These are phyloP conservation scores for Pistacia atlantica DNA, from an alignment of 345 rosid species.

Conservation along the genomic window DNA sequence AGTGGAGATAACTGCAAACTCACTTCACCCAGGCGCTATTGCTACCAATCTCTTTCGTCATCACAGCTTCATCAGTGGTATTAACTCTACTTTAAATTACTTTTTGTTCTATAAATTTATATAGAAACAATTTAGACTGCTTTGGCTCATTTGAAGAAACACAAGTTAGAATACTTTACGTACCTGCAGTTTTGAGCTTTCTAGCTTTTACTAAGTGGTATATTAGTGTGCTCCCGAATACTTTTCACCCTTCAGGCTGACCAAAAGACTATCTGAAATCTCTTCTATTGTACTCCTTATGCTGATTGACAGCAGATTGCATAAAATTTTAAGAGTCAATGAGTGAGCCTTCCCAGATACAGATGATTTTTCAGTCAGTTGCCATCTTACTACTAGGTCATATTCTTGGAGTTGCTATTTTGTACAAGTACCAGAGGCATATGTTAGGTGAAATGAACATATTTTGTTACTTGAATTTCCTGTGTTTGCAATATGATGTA, in stretches of 20 bases:
- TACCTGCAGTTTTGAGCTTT: neutral
- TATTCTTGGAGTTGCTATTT: neutral
- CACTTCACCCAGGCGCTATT: constrained; percentile 75
- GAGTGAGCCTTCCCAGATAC: no score
- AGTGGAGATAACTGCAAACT: constrained; percentile 60
- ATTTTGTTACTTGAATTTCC: no score
- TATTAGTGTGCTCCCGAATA: neutral
- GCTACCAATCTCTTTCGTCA: constrained; percentile 64
- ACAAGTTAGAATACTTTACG: neutral
- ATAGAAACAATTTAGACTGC: neutral
- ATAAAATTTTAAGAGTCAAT: neutral
- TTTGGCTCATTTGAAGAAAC: neutral
- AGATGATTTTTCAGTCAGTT: no score
- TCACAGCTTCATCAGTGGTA: neutral
- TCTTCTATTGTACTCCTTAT: neutral
- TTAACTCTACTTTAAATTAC: neutral
- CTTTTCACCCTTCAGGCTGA: neutral
- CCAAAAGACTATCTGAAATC: neutral
- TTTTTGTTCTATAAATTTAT: neutral
- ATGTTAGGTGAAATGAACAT: no score
- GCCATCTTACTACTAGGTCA: no score
- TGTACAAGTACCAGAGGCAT: neutral
- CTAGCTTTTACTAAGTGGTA: neutral
- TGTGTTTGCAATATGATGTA: no score
- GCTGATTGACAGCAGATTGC: neutral